Evolutionary conservation across 495 filamentous ascomycete species (phyloP), one percentile per base, ranked within the genome.

Genomic region (Cercophora newfieldiana): DNA sequence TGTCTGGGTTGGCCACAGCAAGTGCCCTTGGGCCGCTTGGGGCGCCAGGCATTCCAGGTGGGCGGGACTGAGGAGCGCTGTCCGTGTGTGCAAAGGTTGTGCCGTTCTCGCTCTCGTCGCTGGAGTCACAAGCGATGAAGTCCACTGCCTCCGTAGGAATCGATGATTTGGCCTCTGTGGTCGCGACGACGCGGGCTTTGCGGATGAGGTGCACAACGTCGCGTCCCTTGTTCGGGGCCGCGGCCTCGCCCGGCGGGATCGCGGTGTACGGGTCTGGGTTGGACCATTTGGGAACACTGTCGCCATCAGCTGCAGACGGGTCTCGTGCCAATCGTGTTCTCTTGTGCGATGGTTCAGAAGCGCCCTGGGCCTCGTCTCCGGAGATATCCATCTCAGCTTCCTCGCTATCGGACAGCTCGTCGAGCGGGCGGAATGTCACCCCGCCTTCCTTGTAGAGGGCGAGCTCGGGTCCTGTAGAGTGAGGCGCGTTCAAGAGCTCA

Each of bases 231-330:
- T 92, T 92, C 19, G 80, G 80, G 44, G 84, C 48, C 72, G 82
- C 68, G 84, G 66, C 86, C 69, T 90, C 88, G 0, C 87, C 83
- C 7, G 91, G 91, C 6, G 93, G 93, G 7, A 95, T 79, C 2
- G 82, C 89, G 3, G 91, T 95, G 77, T 97, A 97, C 0, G 92
- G 92, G 76, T 97, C 93, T 3, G 93, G 92, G 69, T 97, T 97
- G 1, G 92, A 96, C 93, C 93, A 97, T 75, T 88, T 90, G 0
- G 92, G 92, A 2, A 75, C 63, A 66, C 71, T 76, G 66, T 81
- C 69, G 51, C 81, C 82, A 26, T 57, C 54, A 29, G 82, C 77
- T 10, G 75, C 63, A 8, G 76, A 68, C 49, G 72, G 69, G 14
- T 57, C 66, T 7, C 68, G 68, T 14, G 74, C 70, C 14, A 77